A percentile compares a stretch with the other conserved stretches of the same genome.
These are phyloP conservation scores for Ophiocordyceps camponoti-leonardi DNA, from an alignment of 2,329 filamentous ascomycete species.

Conservation along the genomic window DNA sequence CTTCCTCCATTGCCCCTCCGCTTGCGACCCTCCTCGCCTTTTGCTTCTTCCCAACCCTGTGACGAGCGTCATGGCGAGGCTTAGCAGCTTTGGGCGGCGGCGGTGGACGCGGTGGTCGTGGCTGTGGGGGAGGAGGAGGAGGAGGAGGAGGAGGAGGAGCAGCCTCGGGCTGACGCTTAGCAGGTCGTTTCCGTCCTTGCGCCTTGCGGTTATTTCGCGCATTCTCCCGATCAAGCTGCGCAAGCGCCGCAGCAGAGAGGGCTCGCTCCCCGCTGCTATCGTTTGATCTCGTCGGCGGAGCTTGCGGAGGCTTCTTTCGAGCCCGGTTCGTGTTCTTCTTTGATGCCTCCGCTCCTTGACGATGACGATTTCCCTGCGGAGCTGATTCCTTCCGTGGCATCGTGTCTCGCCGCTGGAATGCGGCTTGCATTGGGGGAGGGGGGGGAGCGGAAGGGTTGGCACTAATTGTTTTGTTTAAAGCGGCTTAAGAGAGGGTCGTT, in stretches of 20 bases:
- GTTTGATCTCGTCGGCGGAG: conserved; percentile 15
- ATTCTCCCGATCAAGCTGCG: conserved; percentile 47
- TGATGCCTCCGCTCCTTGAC: conserved; percentile 11
- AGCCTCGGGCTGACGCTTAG: conserved; percentile 4
- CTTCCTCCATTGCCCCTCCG: conserved; percentile 53
- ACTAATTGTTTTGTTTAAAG: not conserved
- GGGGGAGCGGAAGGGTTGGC: not conserved
- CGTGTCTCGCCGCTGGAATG: conserved; percentile 10
- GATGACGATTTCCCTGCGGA: conserved; percentile 10
- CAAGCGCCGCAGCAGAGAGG: conserved; percentile 39
- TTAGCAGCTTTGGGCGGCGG: conserved; percentile 12
- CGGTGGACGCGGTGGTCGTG: not conserved
- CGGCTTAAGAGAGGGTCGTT: not conserved
- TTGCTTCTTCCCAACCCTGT: conserved; percentile 11
- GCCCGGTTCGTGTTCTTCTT: conserved; percentile 16
- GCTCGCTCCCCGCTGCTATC: conserved; percentile 13
- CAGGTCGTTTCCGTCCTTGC: conserved; percentile 12
- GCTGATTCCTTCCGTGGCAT: conserved; percentile 18
- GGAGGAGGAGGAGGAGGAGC: not conserved
- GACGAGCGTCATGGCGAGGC: conserved; percentile 5
- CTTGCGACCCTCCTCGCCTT: conserved; percentile 50
- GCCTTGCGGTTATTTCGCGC: conserved; percentile 28
- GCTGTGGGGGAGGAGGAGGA: no score
- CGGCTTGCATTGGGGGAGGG: conserved; percentile 1
- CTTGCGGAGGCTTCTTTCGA: conserved; percentile 10